These are phyloP conservation scores for Eimeria sp. DNA, from an alignment of 169 alveolate species.

Conservation along the genomic window DNA sequence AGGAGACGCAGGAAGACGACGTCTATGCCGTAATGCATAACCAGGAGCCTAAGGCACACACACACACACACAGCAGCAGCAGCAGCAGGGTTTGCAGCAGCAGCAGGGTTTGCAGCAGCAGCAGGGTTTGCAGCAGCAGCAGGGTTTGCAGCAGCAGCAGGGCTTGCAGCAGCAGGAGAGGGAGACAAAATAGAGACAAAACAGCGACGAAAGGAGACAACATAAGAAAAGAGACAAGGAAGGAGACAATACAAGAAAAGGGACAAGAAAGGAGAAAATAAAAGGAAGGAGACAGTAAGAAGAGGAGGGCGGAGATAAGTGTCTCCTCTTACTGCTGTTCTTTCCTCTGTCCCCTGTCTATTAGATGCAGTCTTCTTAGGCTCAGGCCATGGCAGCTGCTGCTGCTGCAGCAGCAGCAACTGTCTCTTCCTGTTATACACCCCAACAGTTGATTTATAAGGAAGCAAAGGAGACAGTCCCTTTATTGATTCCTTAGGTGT, in stretches of 20 bases:
- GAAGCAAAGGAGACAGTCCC: background rate
- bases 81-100: slow-evolving; percentile 31
- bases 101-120: slow-evolving; percentile 8
- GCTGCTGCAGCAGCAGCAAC: slow-evolving; percentile 65
- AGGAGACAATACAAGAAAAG: background rate
- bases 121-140: slow-evolving; percentile 16
- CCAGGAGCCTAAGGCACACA: slow-evolving; percentile 55
- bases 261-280: background rate
- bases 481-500: background rate
- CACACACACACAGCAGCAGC: slow-evolving; percentile 1
- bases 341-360: background rate
- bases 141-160: background rate
- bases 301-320: background rate
- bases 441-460: background rate
- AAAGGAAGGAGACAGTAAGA: background rate
- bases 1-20: slow-evolving; percentile 49
- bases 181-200: background rate
- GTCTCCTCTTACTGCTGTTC: slow-evolving; percentile 16
- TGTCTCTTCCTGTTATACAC: slow-evolving; percentile 22
- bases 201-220: background rate
- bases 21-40: slow-evolving; percentile 6
- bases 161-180: background rate
- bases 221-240: background rate
- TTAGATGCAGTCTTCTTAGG: background rate
- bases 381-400: slow-evolving; percentile 29